Evolutionary conservation across 2,329 filamentous ascomycete species (phyloP).

Genomic region (Alternaria incomplexa): DNA sequence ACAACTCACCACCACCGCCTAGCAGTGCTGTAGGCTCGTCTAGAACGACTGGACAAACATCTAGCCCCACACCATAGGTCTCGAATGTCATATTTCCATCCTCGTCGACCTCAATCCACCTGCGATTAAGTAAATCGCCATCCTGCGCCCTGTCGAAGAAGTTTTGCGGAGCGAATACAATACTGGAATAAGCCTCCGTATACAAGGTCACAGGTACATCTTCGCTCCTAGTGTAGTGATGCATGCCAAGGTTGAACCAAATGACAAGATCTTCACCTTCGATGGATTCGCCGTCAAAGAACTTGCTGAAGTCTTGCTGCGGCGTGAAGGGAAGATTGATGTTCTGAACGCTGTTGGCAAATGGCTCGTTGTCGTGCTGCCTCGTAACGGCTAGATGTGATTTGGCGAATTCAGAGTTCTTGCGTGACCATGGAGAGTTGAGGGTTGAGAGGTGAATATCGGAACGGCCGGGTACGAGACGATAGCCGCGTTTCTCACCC

Average conservation of each 20-base stretch:
- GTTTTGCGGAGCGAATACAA: conserved; percentile 7
- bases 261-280: conserved; percentile 52
- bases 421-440: conserved; percentile 46
- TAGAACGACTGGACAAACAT: conserved; percentile 4
- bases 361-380: conserved; percentile 56
- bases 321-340: conserved; percentile 48
- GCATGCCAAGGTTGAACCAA: conserved; percentile 60
- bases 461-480: conserved; percentile 43
- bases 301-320: conserved; percentile 57
- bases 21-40: conserved; percentile 12
- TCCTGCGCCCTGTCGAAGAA: conserved; percentile 3
- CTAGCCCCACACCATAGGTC: conserved; percentile 14
- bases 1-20: not conserved
- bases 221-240: conserved; percentile 36
- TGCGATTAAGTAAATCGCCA: conserved; percentile 16
- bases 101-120: conserved; percentile 12
- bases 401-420: conserved; percentile 45
- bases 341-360: conserved; percentile 46
- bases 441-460: conserved; percentile 44
- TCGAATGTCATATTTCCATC: conserved; percentile 6
- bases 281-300: conserved; percentile 56
- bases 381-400: conserved; percentile 51
- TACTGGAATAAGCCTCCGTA: conserved; percentile 2
- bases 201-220: conserved; percentile 3
- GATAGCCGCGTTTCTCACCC: conserved; percentile 61